A percentile compares a stretch with the other conserved stretches of the same genome.
Evolutionary conservation across 257 asterid genomes (phyloP).

Genomic region (Craterostigma plantagineum): DNA sequence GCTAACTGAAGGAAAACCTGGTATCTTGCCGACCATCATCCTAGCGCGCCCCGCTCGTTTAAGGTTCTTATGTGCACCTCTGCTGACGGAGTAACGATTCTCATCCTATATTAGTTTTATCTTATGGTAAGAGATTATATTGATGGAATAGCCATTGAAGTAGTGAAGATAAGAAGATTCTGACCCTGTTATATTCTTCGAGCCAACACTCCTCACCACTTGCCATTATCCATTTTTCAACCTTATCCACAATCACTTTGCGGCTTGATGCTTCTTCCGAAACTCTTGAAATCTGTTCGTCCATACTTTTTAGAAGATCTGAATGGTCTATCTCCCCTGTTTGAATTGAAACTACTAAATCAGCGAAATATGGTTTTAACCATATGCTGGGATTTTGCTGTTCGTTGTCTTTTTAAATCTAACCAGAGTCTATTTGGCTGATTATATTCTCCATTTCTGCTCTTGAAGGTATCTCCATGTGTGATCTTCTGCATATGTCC

Average conservation of each 20-base stretch:
- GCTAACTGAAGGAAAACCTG: constrained; percentile 26
- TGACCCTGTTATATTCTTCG: constrained; percentile 84
- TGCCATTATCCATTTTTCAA: constrained; percentile 87
- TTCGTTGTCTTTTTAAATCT: constrained; percentile 6
- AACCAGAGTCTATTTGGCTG: constrained; percentile 61
- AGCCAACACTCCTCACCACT: constrained; percentile 90
- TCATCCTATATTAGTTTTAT: constrained; percentile 45
- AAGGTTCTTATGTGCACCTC: constrained; percentile 96
- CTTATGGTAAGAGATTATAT: constrained; percentile 6
- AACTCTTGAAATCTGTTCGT: constrained; percentile 74
- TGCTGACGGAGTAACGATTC: constrained; percentile 88
- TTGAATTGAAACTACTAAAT: constrained; percentile 2
- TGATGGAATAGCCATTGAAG: constrained; percentile 1
- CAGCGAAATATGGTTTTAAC: constrained; percentile 13
- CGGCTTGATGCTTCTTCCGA: constrained; percentile 83
- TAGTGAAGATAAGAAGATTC: constrained; percentile 14
- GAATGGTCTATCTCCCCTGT: constrained; percentile 95
- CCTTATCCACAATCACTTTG: constrained; percentile 86
- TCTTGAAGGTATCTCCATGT: constrained; percentile 82
- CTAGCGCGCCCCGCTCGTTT: constrained; percentile 92
- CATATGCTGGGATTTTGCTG: background rate
- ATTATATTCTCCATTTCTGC: constrained; percentile 58
- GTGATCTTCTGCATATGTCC: constrained; percentile 79
- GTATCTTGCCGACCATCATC: constrained; percentile 79
- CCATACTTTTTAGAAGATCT: constrained; percentile 82